Evolutionary conservation across 768 basidiomycete species (phyloP).

Genomic region (Leccinum olivaceopallidum): DNA sequence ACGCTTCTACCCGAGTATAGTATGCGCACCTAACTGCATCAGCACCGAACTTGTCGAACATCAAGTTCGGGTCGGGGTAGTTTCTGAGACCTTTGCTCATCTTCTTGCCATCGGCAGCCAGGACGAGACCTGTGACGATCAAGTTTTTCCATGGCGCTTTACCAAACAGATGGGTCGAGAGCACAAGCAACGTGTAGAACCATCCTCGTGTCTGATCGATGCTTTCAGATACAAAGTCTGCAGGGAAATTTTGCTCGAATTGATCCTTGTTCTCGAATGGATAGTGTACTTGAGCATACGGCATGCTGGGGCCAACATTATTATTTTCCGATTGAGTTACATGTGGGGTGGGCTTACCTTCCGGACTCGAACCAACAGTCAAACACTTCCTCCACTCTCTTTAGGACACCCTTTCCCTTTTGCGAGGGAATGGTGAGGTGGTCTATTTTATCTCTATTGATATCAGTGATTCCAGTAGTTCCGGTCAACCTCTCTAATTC

Average conservation of each 20-base stretch:
- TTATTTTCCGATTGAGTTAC: neutral
- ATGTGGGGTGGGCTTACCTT: slow-evolving; percentile 53
- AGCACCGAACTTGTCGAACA: slow-evolving; percentile 91
- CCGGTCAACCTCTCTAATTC: slow-evolving; percentile 89
- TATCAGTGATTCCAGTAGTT: slow-evolving; percentile 77
- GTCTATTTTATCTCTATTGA: slow-evolving; percentile 95
- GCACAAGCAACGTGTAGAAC: slow-evolving; percentile 98
- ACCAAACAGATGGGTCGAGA: slow-evolving; percentile 94
- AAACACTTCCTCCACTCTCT: slow-evolving; percentile 95
- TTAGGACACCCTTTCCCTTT: slow-evolving; percentile 81
- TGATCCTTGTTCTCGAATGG: slow-evolving; percentile 95
- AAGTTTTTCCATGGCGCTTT: slow-evolving; percentile 98
- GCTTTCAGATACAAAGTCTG: slow-evolving; percentile 96
- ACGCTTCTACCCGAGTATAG: neutral
- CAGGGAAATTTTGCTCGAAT: slow-evolving; percentile 86
- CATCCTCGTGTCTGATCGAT: slow-evolving; percentile 99
- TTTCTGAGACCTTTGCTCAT: slow-evolving; percentile 99
- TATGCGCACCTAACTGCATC: slow-evolving; percentile 80
- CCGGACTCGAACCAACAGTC: slow-evolving; percentile 99
- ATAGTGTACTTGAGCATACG: slow-evolving; percentile 96
- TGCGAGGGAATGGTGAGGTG: slow-evolving; percentile 94
- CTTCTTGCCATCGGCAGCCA: slow-evolving; percentile 97
- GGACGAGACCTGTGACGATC: slow-evolving; percentile 93
- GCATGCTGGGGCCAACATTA: slow-evolving; percentile 68
- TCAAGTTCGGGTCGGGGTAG: slow-evolving; percentile 92